Percentiles rank a stretch among this genome's conserved stretches.
These are phyloP conservation scores for Talaromyces funiculosus DNA, from an alignment of 2,329 filamentous ascomycete genomes.

Conservation along the genomic window DNA sequence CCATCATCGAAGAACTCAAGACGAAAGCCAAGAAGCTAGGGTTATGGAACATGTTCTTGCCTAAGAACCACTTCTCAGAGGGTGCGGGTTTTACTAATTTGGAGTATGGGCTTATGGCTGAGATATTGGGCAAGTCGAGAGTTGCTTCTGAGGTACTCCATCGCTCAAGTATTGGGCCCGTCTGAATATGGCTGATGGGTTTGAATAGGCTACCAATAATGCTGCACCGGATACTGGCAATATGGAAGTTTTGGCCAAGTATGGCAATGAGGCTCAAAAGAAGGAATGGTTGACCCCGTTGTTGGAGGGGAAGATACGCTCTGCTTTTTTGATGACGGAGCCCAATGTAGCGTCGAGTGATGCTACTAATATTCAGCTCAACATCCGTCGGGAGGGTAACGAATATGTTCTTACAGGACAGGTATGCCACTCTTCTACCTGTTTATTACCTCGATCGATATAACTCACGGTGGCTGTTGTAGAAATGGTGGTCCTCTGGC, in stretches of 20 bases:
- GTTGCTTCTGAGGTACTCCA: constrained; percentile 62
- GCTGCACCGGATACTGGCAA: constrained; percentile 88
- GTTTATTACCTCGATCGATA: no score
- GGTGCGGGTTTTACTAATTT: constrained; percentile 91
- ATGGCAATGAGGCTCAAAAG: constrained; percentile 81
- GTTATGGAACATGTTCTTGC: constrained; percentile 97
- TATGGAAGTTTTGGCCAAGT: constrained; percentile 92
- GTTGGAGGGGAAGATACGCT: constrained; percentile 77
- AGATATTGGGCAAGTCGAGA: constrained; percentile 82
- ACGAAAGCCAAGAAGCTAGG: constrained; percentile 73
- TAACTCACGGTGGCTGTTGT: constrained; percentile 10
- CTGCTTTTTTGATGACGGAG: constrained; percentile 92
- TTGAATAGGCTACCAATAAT: constrained; percentile 67
- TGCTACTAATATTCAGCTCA: constrained; percentile 85
- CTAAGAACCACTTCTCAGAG: constrained; percentile 90
- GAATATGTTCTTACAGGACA: constrained; percentile 87
- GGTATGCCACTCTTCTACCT: constrained; percentile 41
- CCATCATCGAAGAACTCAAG: constrained; percentile 85
- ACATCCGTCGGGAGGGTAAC: constrained; percentile 75
- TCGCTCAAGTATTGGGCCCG: neutral
- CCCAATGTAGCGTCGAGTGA: constrained; percentile 82
- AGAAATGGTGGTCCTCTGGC: constrained; percentile 99
- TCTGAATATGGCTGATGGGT: constrained; percentile 1
- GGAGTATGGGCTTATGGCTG: constrained; percentile 96
- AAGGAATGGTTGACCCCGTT: constrained; percentile 73